Evolutionary conservation across 2,329 filamentous ascomycete genomes (phyloP).

Genomic region (Diaporthe sp.): DNA sequence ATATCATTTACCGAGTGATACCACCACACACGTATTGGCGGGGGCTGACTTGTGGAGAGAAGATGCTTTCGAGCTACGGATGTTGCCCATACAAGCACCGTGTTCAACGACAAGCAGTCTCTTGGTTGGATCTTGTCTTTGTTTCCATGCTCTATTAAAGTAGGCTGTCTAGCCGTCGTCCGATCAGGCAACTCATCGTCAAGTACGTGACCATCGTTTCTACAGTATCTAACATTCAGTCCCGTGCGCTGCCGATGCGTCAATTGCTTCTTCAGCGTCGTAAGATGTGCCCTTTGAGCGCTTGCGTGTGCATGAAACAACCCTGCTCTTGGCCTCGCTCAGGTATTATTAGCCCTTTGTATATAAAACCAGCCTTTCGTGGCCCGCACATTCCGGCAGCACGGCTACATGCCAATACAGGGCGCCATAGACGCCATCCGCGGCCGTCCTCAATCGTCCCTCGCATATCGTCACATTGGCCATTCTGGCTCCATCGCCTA

Average conservation of each 20-base stretch:
- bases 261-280: constrained; percentile 12
- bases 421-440: neutral
- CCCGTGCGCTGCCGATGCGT: constrained; percentile 18
- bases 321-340: constrained; percentile 15
- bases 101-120: neutral
- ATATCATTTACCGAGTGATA: neutral
- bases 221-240: constrained; percentile 36
- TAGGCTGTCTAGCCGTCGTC: constrained; percentile 29
- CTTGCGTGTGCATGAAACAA: constrained; percentile 15
- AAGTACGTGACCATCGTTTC: constrained; percentile 32
- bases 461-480: neutral
- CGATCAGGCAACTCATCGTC: constrained; percentile 32
- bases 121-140: neutral
- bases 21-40: no score
- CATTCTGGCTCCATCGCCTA: constrained; percentile 52
- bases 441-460: neutral
- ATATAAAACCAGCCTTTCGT: constrained; percentile 22
- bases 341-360: constrained; percentile 28
- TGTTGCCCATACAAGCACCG: neutral
- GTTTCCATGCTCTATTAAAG: constrained; percentile 38
- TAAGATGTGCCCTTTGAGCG: neutral
- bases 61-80: neutral
- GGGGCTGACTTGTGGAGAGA: no score
- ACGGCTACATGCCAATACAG: neutral
- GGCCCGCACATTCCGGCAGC: constrained; percentile 8